These are phyloP conservation scores for Castanea sativa DNA, from an alignment of 306 rosid species.

Conservation along the genomic window DNA sequence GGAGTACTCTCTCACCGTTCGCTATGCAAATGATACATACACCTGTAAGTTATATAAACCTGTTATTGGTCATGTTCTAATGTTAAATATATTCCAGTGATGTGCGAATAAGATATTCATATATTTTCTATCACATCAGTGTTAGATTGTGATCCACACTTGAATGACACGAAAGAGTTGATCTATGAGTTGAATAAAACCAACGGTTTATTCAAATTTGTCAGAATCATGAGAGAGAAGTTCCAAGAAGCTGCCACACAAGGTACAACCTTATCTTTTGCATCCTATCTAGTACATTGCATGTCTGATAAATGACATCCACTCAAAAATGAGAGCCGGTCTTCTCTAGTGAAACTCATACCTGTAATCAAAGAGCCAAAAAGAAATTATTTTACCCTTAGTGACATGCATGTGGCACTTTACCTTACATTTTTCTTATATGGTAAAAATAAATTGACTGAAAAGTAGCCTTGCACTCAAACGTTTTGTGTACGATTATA, in stretches of 20 bases:
- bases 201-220: constrained; percentile 78
- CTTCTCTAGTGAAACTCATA: background rate
- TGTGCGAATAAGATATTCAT: constrained; percentile 10
- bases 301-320: constrained; percentile 14
- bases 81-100: constrained; percentile 5
- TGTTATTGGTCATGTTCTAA: constrained; percentile 16
- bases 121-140: constrained; percentile 40
- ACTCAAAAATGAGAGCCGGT: background rate
- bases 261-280: constrained; percentile 45
- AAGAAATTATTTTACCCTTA: background rate
- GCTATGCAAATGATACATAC: constrained; percentile 59
- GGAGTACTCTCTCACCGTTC: constrained; percentile 67
- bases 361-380: background rate
- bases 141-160: constrained; percentile 67
- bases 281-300: background rate
- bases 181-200: constrained; percentile 70
- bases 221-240: constrained; percentile 72
- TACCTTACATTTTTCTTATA: background rate
- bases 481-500: background rate
- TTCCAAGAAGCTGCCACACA: constrained; percentile 61
- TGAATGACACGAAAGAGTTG: constrained; percentile 55
- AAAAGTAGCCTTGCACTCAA: too few relatives aligned
- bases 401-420: background rate
- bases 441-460: too few relatives aligned
- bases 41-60: constrained; percentile 49